Evolutionary conservation across 257 asterid species (phyloP).

Genomic region (Avicennia marina): DNA sequence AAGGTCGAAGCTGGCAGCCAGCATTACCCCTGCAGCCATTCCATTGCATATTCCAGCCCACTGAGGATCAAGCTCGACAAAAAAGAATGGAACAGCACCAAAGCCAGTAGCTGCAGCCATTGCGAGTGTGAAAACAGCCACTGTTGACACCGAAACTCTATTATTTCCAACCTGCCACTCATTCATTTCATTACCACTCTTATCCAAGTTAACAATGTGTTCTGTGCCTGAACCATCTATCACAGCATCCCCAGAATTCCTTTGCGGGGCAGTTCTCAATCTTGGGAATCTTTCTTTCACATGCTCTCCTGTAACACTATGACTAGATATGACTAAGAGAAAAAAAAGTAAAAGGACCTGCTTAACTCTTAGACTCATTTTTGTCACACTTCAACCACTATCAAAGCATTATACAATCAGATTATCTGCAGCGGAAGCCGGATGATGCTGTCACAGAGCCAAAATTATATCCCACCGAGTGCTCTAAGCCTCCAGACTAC

Average conservation of each 20-base stretch:
- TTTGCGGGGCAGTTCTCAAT: conserved; percentile 64
- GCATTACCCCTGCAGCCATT: conserved; percentile 98
- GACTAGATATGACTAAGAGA: conserved; percentile 29
- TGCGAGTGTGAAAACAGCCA: conserved; percentile 77
- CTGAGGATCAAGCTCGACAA: conserved; percentile 92
- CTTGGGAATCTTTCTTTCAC: conserved; percentile 36
- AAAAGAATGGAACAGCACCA: conserved; percentile 95
- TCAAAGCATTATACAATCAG: conserved; percentile 11
- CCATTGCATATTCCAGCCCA: conserved; percentile 99
- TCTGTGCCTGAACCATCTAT: conserved; percentile 91
- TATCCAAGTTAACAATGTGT: conserved; percentile 40
- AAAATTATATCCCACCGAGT: not conserved
- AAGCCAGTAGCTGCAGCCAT: conserved; percentile 99
- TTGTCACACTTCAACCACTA: conserved; percentile 11
- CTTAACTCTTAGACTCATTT: conserved; percentile 40
- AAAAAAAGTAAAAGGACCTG: conserved; percentile 36
- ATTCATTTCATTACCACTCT: conserved; percentile 30
- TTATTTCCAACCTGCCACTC: conserved; percentile 41
- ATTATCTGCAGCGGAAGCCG: conserved; percentile 2
- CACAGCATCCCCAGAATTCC: conserved; percentile 52
- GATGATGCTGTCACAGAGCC: conserved; percentile 13
- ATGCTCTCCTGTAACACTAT: conserved; percentile 31
- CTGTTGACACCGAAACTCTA: conserved; percentile 81
- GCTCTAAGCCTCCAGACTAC: conserved; percentile 4
- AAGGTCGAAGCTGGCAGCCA: conserved; percentile 99